Base-by-base conservation (phyloP, 805 yeast genomes). In the Saturnispora gosingensis region DNA sequence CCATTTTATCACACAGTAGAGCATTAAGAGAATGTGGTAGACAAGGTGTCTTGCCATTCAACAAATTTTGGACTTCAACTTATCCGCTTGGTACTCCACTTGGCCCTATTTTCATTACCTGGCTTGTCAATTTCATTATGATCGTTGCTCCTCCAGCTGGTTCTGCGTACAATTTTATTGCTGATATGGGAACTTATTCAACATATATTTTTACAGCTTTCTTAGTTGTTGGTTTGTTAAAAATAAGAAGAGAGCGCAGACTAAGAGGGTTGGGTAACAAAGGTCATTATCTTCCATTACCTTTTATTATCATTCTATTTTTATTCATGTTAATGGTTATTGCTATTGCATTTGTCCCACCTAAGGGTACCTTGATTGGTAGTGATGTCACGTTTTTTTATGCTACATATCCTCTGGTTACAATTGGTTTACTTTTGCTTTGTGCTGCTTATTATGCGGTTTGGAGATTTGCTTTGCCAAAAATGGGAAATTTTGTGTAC, bases 141-240 rank as follows among this genome's bases (percentile, higher is more conserved):
- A 79, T 87, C 54, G 62, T 85, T 43, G 93, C 91, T 4, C 87
- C 88, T 42, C 91, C 93, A 18, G 85, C 90, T 28, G 95, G 93
- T 53, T 95, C 86, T 63, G 95, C 95, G 46, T 87, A 85, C 70
- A 83, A 85, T 67, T 84, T 88, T 65, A 80, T 87, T 58, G 65
- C 85, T 67, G 87, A 87, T 68, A 73, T 88, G 71, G 83, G 85
- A 59, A 81, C 91, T 2, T 87, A 87, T 65, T 91, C 95, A 48
- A 76, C 83, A 69, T 83, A 87, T 61, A 82, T 87, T 47, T 83
- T 87, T 61, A 83, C 86, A 65, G 70, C 82, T 32, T 72, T 73
- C 43, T 80, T 87, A 38, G 81, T 84, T 18, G 60, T 74, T 49
- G 95, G 86, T 20, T 70, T 83, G 58, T 64, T 86, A 46, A 72